Percentiles rank a stretch among this genome's conserved stretches.
These are phyloP conservation scores for Russula foetens DNA, from an alignment of 768 basidiomycete species.

Conservation along the genomic window DNA sequence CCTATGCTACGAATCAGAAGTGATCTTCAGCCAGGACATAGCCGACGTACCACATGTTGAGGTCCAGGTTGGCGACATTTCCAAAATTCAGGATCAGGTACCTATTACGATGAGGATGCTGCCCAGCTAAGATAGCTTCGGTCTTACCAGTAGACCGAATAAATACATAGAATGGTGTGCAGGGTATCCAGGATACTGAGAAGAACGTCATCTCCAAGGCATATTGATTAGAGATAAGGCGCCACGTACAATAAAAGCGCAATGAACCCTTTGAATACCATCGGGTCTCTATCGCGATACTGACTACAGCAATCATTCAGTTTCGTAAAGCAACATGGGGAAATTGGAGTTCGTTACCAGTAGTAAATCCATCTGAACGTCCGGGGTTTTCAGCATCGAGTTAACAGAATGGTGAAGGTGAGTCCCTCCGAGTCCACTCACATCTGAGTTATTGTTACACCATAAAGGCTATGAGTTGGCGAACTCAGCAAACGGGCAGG, in stretches of 20 bases:
- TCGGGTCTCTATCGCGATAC: neutral
- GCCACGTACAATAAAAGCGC: neutral
- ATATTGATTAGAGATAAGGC: neutral
- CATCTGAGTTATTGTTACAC: neutral
- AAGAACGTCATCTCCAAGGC: neutral
- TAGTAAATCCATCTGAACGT: neutral
- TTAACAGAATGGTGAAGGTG: neutral
- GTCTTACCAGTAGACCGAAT: slow-evolving; percentile 39
- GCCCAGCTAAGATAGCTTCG: too few relatives aligned
- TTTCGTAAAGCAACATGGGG: neutral
- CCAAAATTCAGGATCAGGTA: too few relatives aligned
- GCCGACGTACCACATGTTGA: neutral
- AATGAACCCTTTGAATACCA: neutral
- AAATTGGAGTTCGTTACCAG: neutral
- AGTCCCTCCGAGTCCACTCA: neutral
- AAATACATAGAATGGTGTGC: slow-evolving; percentile 37
- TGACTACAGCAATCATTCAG: neutral
- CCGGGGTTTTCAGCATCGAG: neutral
- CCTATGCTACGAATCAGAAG: slow-evolving; percentile 4
- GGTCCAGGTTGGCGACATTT: too few relatives aligned
- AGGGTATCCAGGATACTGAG: slow-evolving; percentile 35
- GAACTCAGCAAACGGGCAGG: neutral
- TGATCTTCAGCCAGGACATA: neutral
- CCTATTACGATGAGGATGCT: neutral
- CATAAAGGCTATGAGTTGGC: neutral